A percentile compares a stretch with the other conserved stretches of the same genome.
phyloP scores from a whole-genome alignment of 2,329 filamentous ascomycete species.

The Colletotrichum sp. region DNA sequence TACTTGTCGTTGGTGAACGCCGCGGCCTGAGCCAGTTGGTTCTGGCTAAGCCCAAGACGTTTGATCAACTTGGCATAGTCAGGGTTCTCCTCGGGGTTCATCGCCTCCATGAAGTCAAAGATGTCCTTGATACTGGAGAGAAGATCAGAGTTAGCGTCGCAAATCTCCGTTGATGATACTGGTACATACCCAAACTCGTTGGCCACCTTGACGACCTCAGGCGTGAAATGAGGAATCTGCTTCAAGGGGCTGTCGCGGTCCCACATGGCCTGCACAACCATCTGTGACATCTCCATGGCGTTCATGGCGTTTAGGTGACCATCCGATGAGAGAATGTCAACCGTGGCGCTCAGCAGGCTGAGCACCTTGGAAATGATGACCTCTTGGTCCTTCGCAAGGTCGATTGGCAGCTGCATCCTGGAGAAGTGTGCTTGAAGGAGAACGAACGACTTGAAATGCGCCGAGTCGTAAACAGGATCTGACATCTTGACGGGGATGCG shows the following conservation, averaged over 20 bases:
- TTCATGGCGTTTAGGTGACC: slow-evolving; percentile 97
- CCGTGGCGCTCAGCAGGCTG: slow-evolving; percentile 86
- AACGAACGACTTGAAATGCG: slow-evolving; percentile 98
- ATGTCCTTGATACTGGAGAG: slow-evolving; percentile 80
- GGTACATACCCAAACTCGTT: slow-evolving; percentile 74
- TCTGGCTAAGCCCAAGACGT: slow-evolving; percentile 78
- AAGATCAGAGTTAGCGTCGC: slow-evolving; percentile 33
- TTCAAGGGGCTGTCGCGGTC: slow-evolving; percentile 96
- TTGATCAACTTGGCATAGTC: slow-evolving; percentile 81
- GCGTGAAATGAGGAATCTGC: slow-evolving; percentile 94
- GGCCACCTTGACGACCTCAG: slow-evolving; percentile 81
- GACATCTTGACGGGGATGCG: slow-evolving; percentile 95
- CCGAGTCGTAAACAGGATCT: slow-evolving; percentile 84
- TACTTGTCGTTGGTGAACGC: slow-evolving; percentile 97
- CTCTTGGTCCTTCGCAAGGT: slow-evolving; percentile 95
- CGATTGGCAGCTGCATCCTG: slow-evolving; percentile 93
- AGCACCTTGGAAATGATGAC: slow-evolving; percentile 83
- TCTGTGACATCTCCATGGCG: slow-evolving; percentile 99
- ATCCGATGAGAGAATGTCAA: slow-evolving; percentile 94
- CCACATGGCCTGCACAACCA: slow-evolving; percentile 99
- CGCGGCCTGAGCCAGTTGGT: slow-evolving; percentile 86
- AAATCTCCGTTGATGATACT: background rate
- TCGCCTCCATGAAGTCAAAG: slow-evolving; percentile 98
- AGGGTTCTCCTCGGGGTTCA: slow-evolving; percentile 93
- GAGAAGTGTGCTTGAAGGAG: slow-evolving; percentile 97